These are phyloP conservation scores for Aphanomyces euteiches DNA, from an alignment of 352 stramenopile species.

Conservation along the genomic window DNA sequence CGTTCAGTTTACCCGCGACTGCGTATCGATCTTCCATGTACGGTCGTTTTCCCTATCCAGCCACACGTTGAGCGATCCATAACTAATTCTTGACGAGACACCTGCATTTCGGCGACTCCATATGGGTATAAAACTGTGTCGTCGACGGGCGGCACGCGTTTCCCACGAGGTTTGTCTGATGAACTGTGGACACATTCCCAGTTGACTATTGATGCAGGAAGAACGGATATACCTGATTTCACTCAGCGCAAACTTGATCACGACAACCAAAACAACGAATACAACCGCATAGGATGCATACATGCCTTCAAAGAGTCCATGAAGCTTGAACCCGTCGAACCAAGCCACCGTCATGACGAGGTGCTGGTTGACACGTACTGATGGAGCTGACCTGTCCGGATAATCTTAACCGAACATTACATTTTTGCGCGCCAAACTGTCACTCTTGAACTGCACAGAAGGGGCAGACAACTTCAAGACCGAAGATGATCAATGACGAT, in stretches of 20 bases:
- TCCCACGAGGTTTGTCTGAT: neutral
- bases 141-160: slow-evolving; percentile 41
- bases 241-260: slow-evolving; percentile 27
- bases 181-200: neutral
- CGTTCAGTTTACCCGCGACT: slow-evolving; percentile 70
- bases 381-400: too few relatives aligned
- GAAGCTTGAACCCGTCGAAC: neutral
- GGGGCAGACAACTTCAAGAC: too few relatives aligned
- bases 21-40: slow-evolving; percentile 91
- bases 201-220: neutral
- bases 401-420: too few relatives aligned
- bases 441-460: too few relatives aligned
- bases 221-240: slow-evolving; percentile 8
- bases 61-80: neutral
- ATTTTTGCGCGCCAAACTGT: too few relatives aligned
- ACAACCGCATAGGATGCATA: slow-evolving; percentile 24
- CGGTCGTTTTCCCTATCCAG: slow-evolving; percentile 53
- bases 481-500: too few relatives aligned
- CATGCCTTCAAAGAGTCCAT: slow-evolving; percentile 27
- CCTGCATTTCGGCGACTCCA: slow-evolving; percentile 76
- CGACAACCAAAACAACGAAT: slow-evolving; percentile 16
- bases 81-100: slow-evolving; percentile 14
- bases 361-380: too few relatives aligned
- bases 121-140: slow-evolving; percentile 74
- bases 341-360: slow-evolving; percentile 5